Conservation (phyloP, 129 eudicot genomes). For the Pittosporum tobira region DNA sequence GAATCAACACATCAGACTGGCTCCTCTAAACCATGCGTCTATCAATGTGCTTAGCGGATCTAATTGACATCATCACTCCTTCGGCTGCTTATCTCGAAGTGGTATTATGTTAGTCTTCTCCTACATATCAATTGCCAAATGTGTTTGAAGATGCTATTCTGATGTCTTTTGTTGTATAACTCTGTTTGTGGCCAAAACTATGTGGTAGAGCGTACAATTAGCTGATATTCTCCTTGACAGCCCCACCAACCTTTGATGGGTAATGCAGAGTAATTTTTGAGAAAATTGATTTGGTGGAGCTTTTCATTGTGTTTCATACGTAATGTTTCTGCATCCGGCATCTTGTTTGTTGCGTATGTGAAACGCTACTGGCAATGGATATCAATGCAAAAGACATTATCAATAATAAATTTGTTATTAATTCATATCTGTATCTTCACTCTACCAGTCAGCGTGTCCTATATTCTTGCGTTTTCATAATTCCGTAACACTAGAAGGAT, state of each 20-base stretch:
- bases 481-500: constrained; percentile 28
- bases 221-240: constrained; percentile 22
- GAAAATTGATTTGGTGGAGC: constrained; percentile 25
- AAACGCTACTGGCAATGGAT: constrained; percentile 22
- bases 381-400: constrained; percentile 25
- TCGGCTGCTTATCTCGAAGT: constrained; percentile 21
- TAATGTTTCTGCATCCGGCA: constrained; percentile 23
- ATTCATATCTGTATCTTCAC: constrained; percentile 9
- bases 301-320: constrained; percentile 7
- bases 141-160: constrained; percentile 23
- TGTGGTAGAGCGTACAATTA: constrained; percentile 35
- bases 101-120: constrained; percentile 37
- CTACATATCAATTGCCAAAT: constrained; percentile 18
- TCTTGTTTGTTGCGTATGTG: constrained; percentile 16
- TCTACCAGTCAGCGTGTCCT: constrained; percentile 9
- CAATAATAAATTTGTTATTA: too few species aligned
- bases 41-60: constrained; percentile 34
- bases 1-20: constrained; percentile 13
- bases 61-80: constrained; percentile 28
- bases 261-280: constrained; percentile 32
- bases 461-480: constrained; percentile 9
- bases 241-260: constrained; percentile 35
- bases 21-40: background rate
- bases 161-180: constrained; percentile 18
- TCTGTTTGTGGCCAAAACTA: constrained; percentile 41